Evolutionary conservation across 2,329 filamentous ascomycete genomes (phyloP).

Genomic region (Elsinoe batatas): DNA sequence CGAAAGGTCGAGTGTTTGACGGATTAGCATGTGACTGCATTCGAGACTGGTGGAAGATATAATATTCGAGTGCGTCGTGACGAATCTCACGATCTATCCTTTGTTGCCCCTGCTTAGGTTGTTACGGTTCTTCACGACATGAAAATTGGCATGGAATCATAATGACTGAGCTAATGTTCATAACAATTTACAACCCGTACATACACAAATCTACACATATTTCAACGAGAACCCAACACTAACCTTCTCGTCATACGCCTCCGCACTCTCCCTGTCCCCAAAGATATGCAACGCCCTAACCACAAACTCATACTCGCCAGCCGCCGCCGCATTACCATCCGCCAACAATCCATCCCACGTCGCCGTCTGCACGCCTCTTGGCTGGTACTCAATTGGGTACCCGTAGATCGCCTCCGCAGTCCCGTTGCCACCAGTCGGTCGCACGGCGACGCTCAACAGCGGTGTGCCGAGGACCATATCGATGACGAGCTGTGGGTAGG

Average conservation of each 20-base stretch:
- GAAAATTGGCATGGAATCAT: no score
- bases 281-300: constrained; percentile 24
- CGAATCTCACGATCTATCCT: no score
- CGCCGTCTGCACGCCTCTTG: constrained; percentile 15
- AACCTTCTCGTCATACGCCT: constrained; percentile 22
- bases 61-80: no score
- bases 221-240: constrained; percentile 20
- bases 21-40: no score
- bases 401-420: constrained; percentile 14
- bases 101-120: no score
- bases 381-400: constrained; percentile 17
- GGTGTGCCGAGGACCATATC: constrained; percentile 19
- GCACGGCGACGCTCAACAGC: constrained; percentile 15
- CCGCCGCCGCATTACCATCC: constrained; percentile 21
- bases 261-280: constrained; percentile 19
- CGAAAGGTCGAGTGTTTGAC: no score
- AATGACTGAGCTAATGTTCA: no score
- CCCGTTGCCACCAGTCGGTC: constrained; percentile 9
- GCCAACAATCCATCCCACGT: constrained; percentile 22
- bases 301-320: constrained; percentile 23
- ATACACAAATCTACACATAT: constrained; percentile 12
- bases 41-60: no score
- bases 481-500: constrained; percentile 20
- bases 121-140: no score
- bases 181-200: no score